Evolutionary conservation across 306 rosid species (phyloP), one percentile per base, ranked within the genome.

Genomic region (Vigna angularis): DNA sequence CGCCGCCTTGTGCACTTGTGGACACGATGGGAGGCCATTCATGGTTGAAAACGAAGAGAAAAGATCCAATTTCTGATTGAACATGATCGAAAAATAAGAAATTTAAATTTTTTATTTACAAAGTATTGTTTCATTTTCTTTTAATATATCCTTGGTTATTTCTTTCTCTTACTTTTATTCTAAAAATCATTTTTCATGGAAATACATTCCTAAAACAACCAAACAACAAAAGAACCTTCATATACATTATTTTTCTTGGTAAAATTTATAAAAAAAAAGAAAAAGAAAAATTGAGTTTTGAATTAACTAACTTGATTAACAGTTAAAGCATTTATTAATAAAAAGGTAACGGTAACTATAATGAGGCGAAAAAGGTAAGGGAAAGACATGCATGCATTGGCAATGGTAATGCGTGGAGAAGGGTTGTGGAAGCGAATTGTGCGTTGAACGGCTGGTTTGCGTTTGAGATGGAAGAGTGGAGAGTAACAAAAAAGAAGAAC

Each of bases 371-470:
- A 7, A 1, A 7, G 44, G 3, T 8, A 40, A 42, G 10, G 4
- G 64, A 57, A n/a, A 51, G 8, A 11, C 3, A 74, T 22, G 30
- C 71, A 49, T 49, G 53, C 22, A 51, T 16, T 2, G 6, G 73
- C 73, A 75, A 51, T 76, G 81, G 48, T 56, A 67, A 30, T 82
- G 81, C 75, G 74, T 14, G 22, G 51, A 20, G 11, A 34, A 4
- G 9, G 2, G 26, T 5, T 65, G 1, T 10, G 9, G 44, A 26
- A 66, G 61, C 93, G 84, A 71, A 74, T 66, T 81, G 18, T 78
- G 51, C 86, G 93, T 83, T 84, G 57, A 65, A 61, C 91, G 67
- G 12, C 64, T 83, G 80, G 73, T 81, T 73, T 20, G 14, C 72
- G 38, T 76, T 70, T 79, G 76, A 75, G 66, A 65, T 82, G 75